phyloP scores from a whole-genome alignment of 371 early-diverging fungal species.

The Coemansia sp. region DNA sequence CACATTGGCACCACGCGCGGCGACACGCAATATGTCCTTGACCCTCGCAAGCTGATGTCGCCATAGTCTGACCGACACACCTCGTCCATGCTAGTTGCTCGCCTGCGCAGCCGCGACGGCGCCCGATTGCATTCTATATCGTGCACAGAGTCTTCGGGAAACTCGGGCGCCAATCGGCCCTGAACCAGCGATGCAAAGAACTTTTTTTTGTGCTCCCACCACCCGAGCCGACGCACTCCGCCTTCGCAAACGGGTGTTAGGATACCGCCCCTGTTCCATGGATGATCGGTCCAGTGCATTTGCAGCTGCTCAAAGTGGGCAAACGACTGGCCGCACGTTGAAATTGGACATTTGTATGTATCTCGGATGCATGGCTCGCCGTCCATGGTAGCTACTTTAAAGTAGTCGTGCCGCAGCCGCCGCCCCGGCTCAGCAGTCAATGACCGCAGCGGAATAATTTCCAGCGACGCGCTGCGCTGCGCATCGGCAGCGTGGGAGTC shows the following conservation, averaged over 20 bases:
- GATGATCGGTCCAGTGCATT: constrained; percentile 38
- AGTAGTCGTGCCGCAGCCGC: constrained; percentile 40
- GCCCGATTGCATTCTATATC: neutral
- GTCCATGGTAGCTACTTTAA: constrained; percentile 38
- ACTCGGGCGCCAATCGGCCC: constrained; percentile 20
- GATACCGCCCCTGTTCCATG: constrained; percentile 44
- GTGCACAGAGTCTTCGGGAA: constrained; percentile 15
- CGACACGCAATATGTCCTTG: constrained; percentile 34
- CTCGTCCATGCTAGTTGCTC: constrained; percentile 29
- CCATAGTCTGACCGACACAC: constrained; percentile 40
- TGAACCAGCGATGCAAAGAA: constrained; percentile 32
- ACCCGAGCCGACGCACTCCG: constrained; percentile 33
- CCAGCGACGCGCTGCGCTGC: constrained; percentile 3
- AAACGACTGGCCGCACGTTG: constrained; percentile 20
- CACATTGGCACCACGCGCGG: constrained; percentile 41
- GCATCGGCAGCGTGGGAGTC: neutral
- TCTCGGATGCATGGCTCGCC: constrained; percentile 16
- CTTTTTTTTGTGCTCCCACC: constrained; percentile 45
- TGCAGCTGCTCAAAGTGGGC: constrained; percentile 30
- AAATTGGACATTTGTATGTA: constrained; percentile 28
- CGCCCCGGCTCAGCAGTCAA: constrained; percentile 6
- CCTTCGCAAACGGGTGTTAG: constrained; percentile 38
- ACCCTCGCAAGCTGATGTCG: constrained; percentile 31
- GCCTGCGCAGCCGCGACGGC: constrained; percentile 1
- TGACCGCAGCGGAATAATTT: neutral